Conservation (phyloP, 2,329 filamentous ascomycete species). For the Ceratocystis huliohia region DNA sequence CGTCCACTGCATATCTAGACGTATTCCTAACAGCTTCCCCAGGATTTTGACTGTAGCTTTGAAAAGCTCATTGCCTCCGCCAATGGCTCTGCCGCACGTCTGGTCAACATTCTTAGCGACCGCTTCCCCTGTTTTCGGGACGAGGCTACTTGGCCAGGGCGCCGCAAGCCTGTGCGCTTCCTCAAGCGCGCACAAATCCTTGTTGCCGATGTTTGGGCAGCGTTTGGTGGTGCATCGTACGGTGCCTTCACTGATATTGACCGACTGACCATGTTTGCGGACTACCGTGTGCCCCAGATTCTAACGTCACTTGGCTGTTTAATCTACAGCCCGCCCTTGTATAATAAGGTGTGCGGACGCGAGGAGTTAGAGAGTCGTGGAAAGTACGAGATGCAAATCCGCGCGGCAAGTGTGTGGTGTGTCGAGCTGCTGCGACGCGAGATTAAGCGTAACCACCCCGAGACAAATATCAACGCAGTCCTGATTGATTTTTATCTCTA, state of each 20-base stretch:
- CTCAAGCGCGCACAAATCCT: conserved; percentile 94
- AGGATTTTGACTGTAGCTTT: conserved; percentile 68
- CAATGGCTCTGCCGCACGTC: conserved; percentile 62
- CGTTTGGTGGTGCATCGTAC: conserved; percentile 68
- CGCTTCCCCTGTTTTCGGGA: conserved; percentile 82
- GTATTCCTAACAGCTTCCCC: conserved; percentile 20
- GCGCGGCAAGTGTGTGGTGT: conserved; percentile 90
- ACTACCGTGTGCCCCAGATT: conserved; percentile 94
- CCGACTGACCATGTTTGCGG: conserved; percentile 96
- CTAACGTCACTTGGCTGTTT: conserved; percentile 72
- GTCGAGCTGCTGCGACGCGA: conserved; percentile 78
- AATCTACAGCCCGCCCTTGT: conserved; percentile 68
- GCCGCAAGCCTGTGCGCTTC: conserved; percentile 57
- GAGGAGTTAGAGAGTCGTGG: conserved; percentile 58
- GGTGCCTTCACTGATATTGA: conserved; percentile 83
- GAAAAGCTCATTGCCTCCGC: conserved; percentile 60
- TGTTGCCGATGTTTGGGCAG: conserved; percentile 92
- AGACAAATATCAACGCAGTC: conserved; percentile 67
- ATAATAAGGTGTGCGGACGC: conserved; percentile 52
- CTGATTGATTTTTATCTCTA: conserved; percentile 97
- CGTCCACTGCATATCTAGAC: not conserved
- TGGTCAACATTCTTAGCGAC: conserved; percentile 74
- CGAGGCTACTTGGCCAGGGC: conserved; percentile 60
- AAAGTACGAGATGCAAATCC: conserved; percentile 72
- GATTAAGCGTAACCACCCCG: conserved; percentile 61